Percentiles rank a stretch among this genome's conserved stretches.
Conservation (phyloP, 805 yeast species). For the Nakazawaea wickerhamii region DNA sequence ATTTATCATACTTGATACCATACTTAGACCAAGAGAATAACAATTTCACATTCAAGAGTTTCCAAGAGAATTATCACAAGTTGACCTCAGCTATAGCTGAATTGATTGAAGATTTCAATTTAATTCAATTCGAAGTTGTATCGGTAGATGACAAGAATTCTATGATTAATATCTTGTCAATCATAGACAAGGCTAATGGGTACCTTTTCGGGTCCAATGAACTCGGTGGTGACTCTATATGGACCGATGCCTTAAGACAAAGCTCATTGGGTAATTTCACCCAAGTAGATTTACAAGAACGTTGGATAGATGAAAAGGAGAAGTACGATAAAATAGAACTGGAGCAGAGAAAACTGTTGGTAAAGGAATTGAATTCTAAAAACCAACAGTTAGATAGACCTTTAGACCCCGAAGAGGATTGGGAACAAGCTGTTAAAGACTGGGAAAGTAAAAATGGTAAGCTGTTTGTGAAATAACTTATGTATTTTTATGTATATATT, state of each 20-base stretch:
- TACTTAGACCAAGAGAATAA: constrained; percentile 67
- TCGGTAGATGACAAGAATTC: constrained; percentile 88
- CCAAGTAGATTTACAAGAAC: constrained; percentile 77
- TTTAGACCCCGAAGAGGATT: constrained; percentile 59
- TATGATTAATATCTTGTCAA: constrained; percentile 76
- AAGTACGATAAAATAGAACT: constrained; percentile 63
- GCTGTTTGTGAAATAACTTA: constrained; percentile 4
- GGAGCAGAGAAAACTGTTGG: constrained; percentile 36
- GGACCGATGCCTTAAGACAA: constrained; percentile 94
- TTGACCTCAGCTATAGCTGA: constrained; percentile 78
- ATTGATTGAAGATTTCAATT: constrained; percentile 77
- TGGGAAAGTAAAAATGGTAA: constrained; percentile 37
- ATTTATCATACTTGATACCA: constrained; percentile 64
- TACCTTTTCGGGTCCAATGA: constrained; percentile 91
- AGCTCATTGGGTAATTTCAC: constrained; percentile 43
- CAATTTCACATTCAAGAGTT: constrained; percentile 53
- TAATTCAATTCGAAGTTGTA: constrained; percentile 84
- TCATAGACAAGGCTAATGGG: constrained; percentile 89
- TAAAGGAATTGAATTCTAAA: constrained; percentile 29
- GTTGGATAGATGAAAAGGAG: constrained; percentile 89
- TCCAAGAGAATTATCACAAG: constrained; percentile 39
- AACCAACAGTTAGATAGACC: constrained; percentile 35
- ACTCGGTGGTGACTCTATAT: constrained; percentile 92
- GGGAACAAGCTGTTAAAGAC: constrained; percentile 59
- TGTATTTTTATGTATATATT: neutral